A percentile compares a stretch with the other conserved stretches of the same genome.
phyloP scores from a whole-genome alignment of 768 basidiomycete species.

The Termitomyces sp. region DNA sequence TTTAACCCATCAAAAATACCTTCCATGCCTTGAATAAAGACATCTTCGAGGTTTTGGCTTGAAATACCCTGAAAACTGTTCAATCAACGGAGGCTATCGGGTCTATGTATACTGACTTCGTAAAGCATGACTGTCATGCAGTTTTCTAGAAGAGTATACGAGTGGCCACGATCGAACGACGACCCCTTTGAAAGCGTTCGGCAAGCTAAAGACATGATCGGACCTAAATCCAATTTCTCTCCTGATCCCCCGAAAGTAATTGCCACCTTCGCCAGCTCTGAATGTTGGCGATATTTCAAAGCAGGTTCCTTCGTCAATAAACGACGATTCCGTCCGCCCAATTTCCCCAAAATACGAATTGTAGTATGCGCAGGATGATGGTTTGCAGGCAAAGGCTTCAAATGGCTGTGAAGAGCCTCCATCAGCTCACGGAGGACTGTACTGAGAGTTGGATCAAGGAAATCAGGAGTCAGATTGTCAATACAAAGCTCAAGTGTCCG shows the following conservation, averaged over 20 bases:
- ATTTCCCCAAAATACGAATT: constrained; percentile 92
- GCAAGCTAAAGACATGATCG: constrained; percentile 60
- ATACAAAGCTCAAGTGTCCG: constrained; percentile 98
- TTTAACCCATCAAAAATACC: constrained; percentile 76
- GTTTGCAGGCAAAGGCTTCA: constrained; percentile 84
- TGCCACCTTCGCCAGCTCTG: constrained; percentile 62
- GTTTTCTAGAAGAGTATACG: constrained; percentile 66
- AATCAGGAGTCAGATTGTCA: constrained; percentile 96
- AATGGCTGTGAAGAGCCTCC: constrained; percentile 87
- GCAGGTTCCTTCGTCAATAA: constrained; percentile 76
- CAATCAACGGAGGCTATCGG: constrained; percentile 1
- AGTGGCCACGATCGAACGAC: constrained; percentile 46
- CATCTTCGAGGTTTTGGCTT: constrained; percentile 67
- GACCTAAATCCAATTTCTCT: constrained; percentile 60
- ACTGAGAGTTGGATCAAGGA: constrained; percentile 92
- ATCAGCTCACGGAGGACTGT: constrained; percentile 91
- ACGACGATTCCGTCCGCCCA: constrained; percentile 90
- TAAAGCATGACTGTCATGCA: constrained; percentile 66
- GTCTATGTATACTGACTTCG: constrained; percentile 46
- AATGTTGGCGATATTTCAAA: constrained; percentile 64
- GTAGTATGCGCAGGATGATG: constrained; percentile 92
- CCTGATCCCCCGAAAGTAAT: constrained; percentile 69
- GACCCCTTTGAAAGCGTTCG: constrained; percentile 50
- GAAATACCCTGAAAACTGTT: constrained; percentile 49
- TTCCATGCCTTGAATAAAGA: constrained; percentile 65